Evolutionary conservation across 73 alveolate species (phyloP), one percentile per base, ranked within the genome.

Genomic region (Tetrahymena malaccensis): DNA sequence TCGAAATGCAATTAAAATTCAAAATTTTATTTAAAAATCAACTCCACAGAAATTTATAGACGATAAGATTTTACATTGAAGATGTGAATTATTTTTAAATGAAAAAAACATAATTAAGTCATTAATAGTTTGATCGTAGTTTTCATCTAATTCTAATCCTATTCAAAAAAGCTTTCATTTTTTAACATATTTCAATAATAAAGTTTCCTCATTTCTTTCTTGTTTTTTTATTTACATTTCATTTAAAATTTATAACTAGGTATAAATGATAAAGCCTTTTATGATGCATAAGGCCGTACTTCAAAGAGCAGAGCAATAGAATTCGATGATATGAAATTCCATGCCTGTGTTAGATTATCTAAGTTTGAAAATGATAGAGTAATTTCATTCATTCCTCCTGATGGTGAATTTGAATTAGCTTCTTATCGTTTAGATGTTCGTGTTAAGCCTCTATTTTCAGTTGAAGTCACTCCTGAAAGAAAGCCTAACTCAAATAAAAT

Each of bases 301-400:
- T 84, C 98, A 15, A 96, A 97, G 93, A 97, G 98, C 19, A 98
- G 98, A 85, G 96, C 97, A 35, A 96, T 98, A 33, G 99, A 99
- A 96, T 94, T 98, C 96, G 99, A 98, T 96, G 99, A 98, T 96
- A 97, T 98, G 50, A 98, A 98, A 94, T 98, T 98, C 98, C 99
- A 98, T 97, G 98, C 98, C 94, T 98, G 99, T 95, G 98, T 97
- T 4, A 96, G 98, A 95, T 93, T 96, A 19, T 84, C 97, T 0
- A 95, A 96, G 85, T 99, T 99, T 94, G 99, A 99, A 96, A 96
- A 97, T 43, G 99, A 99, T 95, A 99, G 99, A 95, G 98, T 99
- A 13, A 99, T 99, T 89, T 96, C 99, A 94, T 99, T 99, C 95
- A 98, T 98, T 43, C 99, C 99, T 85, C 99, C 99, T 31, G 99